These are phyloP conservation scores for Aspergillus nomiae DNA, from an alignment of 2,329 filamentous ascomycete species.

Conservation along the genomic window DNA sequence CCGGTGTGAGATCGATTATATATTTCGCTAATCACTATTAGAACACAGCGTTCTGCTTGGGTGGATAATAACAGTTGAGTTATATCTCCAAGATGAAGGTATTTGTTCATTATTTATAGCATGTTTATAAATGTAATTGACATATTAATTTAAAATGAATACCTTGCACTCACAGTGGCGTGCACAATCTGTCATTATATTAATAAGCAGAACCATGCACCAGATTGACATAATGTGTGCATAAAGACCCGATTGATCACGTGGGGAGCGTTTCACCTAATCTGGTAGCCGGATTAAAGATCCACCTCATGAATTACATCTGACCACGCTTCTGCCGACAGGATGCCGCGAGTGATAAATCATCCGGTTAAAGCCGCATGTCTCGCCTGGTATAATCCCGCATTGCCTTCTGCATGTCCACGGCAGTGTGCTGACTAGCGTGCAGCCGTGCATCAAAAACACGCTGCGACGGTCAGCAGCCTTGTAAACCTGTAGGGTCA, in stretches of 20 bases:
- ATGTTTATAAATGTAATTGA: background rate
- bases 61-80: no score
- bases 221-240: no score
- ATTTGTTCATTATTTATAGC: no score
- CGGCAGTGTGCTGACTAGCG: background rate
- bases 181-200: background rate
- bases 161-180: background rate
- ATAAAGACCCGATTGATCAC: background rate
- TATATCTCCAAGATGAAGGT: fast-evolving
- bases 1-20: no score
- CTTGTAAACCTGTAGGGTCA: slow-evolving; percentile 4
- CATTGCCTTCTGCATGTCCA: no score
- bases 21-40: no score
- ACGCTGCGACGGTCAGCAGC: slow-evolving; percentile 2
- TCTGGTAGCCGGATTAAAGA: background rate
- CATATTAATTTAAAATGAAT: background rate
- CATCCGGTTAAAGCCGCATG: slow-evolving; percentile 1
- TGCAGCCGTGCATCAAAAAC: slow-evolving; percentile 5
- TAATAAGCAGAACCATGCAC: background rate
- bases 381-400: background rate
- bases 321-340: background rate
- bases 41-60: no score
- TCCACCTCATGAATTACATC: background rate
- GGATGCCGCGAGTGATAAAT: background rate
- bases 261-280: background rate